phyloP scores from a whole-genome alignment of 495 filamentous ascomycete genomes.

The Pyrenula massariospora region DNA sequence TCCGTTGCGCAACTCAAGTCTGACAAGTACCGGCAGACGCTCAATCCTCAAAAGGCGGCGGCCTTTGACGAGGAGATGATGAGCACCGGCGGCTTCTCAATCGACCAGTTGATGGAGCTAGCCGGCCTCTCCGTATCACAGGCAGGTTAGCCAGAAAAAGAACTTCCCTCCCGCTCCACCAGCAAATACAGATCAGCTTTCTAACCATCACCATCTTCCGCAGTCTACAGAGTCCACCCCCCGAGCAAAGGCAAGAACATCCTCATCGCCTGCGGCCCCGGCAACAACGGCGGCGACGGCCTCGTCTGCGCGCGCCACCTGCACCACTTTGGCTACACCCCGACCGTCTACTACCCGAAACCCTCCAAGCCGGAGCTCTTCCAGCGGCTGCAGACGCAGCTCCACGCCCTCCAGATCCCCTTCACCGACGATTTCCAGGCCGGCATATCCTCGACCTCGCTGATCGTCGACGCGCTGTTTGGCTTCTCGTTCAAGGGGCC shows the following conservation, averaged over 20 bases:
- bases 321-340: conserved; percentile 85
- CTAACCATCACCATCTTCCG: not conserved
- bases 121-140: conserved; percentile 90
- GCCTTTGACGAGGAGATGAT: conserved; percentile 90
- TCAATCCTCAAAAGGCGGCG: conserved; percentile 59
- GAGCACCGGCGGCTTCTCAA: conserved; percentile 80
- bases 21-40: not conserved
- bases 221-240: conserved; percentile 79
- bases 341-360: conserved; percentile 88
- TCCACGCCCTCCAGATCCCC: conserved; percentile 68
- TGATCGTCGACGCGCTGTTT: conserved; percentile 90
- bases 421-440: conserved; percentile 70
- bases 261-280: conserved; percentile 84
- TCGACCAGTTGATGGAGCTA: conserved; percentile 96
- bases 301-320: conserved; percentile 91
- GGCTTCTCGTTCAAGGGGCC: conserved; percentile 93
- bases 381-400: conserved; percentile 71
- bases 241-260: conserved; percentile 57
- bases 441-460: conserved; percentile 24
- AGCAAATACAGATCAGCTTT: no score
- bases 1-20: no score
- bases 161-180: no score
- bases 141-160: conserved; percentile 53
- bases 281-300: conserved; percentile 96
- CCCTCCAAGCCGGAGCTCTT: conserved; percentile 82